Evolutionary conservation across 768 basidiomycete genomes (phyloP).

Genomic region (Rickenella mellea): DNA sequence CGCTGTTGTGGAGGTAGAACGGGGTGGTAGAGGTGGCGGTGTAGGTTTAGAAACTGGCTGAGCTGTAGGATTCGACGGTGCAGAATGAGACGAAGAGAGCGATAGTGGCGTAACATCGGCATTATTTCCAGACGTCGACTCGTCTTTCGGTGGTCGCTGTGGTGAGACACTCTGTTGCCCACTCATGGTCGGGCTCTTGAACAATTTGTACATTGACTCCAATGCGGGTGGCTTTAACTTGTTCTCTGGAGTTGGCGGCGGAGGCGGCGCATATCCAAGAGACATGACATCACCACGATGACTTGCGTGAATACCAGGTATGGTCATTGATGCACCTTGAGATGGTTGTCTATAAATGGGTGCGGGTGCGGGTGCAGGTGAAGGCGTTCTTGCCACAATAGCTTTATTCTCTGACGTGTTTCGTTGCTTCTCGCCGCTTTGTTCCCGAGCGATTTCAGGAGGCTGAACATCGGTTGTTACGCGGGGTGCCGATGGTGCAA

Average conservation of each 20-base stretch:
- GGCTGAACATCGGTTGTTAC: constrained; percentile 20
- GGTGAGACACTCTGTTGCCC: constrained; percentile 2
- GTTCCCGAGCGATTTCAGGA: neutral
- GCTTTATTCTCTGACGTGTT: neutral
- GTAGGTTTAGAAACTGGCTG: constrained; percentile 18
- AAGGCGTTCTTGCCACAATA: constrained; percentile 9
- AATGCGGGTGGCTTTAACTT: constrained; percentile 43
- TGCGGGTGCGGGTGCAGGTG: constrained; percentile 19
- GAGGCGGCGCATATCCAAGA: constrained; percentile 61
- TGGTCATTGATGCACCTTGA: constrained; percentile 72
- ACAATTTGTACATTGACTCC: constrained; percentile 64
- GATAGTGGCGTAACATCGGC: constrained; percentile 20
- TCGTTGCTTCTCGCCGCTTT: neutral
- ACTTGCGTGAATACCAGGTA: constrained; percentile 80
- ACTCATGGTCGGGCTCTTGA: constrained; percentile 42
- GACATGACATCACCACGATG: constrained; percentile 83
- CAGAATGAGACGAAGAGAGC: constrained; percentile 8
- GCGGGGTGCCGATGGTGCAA: constrained; percentile 1
- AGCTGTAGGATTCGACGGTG: constrained; percentile 8
- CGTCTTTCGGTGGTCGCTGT: neutral
- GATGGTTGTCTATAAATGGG: constrained; percentile 68
- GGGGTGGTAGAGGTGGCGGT: constrained; percentile 33
- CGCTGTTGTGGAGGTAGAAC: constrained; percentile 21
- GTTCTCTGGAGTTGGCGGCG: constrained; percentile 25
- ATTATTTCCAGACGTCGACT: constrained; percentile 5